phyloP scores from a whole-genome alignment of 2,329 filamentous ascomycete genomes.

The Calonectria montana region DNA sequence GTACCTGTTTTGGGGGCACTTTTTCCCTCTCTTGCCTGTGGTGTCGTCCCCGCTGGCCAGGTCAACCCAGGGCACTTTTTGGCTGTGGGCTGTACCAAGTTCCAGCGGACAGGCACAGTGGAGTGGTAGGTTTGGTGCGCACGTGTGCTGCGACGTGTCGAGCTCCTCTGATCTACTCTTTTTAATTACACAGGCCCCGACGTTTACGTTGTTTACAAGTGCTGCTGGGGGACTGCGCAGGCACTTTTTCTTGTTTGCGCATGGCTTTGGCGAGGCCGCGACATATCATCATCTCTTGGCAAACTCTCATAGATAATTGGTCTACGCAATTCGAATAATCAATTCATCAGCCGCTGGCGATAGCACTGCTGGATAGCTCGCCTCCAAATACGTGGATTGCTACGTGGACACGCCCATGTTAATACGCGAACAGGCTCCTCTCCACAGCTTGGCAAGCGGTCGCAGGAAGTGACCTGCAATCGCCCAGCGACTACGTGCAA shows the following conservation, averaged over 20 bases:
- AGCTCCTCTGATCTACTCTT: slow-evolving; percentile 20
- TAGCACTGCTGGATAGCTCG: background rate
- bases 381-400: slow-evolving; percentile 17
- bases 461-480: background rate
- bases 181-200: slow-evolving; percentile 23
- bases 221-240: slow-evolving; percentile 4
- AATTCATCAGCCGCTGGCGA: slow-evolving; percentile 10
- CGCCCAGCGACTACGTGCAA: slow-evolving; percentile 1
- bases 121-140: background rate
- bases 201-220: slow-evolving; percentile 22
- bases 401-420: slow-evolving; percentile 9
- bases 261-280: slow-evolving; percentile 1
- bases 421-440: background rate
- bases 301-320: slow-evolving; percentile 3
- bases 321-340: slow-evolving; percentile 13
- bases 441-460: background rate
- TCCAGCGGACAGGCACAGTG: background rate
- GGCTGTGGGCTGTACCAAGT: background rate
- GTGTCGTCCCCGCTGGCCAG: background rate
- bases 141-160: slow-evolving; percentile 14
- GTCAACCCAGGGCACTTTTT: background rate
- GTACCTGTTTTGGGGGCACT: slow-evolving; percentile 28
- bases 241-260: background rate
- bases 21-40: slow-evolving; percentile 4
- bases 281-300: slow-evolving; percentile 12